Base-by-base conservation (phyloP, 805 yeast species). In the Starmera quercuum region DNA sequence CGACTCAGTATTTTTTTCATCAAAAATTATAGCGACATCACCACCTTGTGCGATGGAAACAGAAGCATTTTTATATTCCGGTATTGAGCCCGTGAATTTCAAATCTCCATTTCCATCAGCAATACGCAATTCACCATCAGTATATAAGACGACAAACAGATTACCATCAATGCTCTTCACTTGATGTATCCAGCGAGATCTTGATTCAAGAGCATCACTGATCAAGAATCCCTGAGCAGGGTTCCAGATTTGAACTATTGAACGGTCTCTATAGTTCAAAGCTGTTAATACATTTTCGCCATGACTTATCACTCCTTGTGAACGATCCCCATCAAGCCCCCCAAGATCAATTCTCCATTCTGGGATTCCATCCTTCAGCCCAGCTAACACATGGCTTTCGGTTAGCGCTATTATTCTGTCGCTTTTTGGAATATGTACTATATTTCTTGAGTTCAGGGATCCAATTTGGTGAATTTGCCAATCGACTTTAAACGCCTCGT, bases 401-500 rank as follows among this genome's bases (percentile, higher is more conserved):
- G 64, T 51, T 4, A 63, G 29, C 6, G 61, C 36, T 15, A 58
- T 29, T 11, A 39, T 37, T 2, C 45, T 39, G 11, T 44, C 32
- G 20, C 31, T 30, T 38, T 45, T 37, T n/a, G n/a, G n/a, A n/a
- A n/a, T n/a, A 6, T 43, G 26, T 2, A 49, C 30, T 14, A 45
- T 41, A 23, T 44, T 44, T 2, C 27, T 26, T 2, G 19, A 47
- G 14, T 44, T 34, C 30, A 68, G 57, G 6, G 48, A 43, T 1
- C 79, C 79, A 20, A 71, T 51, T 32, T 63, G 66, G 20, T 58
- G 59, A 7, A 63, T 50, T 30, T 73, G 67, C 79, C 80, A 76
- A 44, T 78, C 84, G 22, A 59, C 59, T 13, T 54, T 53, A 47
- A 68, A 73, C 0, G 78, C 76, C 39, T 75, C 78, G 34, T 75